Evolutionary conservation across 169 alveolate species (phyloP).

Genomic region (Plasmodium vivax): DNA sequence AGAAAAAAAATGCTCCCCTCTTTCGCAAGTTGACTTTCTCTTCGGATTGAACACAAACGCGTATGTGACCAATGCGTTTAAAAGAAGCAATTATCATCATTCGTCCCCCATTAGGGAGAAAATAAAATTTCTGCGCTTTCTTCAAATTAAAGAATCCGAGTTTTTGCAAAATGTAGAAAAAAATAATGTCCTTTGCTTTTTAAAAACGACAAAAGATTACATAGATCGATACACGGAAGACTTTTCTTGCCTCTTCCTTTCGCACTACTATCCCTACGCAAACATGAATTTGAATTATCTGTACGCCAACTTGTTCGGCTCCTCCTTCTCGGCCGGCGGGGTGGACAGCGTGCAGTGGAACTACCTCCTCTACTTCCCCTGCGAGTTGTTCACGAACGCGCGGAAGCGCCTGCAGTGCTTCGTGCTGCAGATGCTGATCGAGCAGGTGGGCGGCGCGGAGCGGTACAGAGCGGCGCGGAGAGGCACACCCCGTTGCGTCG

Average conservation of each 20-base stretch:
- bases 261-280: slow-evolving; percentile 37
- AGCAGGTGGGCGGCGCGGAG: slow-evolving; percentile 7
- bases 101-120: slow-evolving; percentile 1
- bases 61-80: slow-evolving; percentile 16
- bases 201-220: slow-evolving; percentile 33
- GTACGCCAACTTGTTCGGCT: slow-evolving; percentile 28
- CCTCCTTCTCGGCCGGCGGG: background rate
- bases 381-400: slow-evolving; percentile 47
- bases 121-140: slow-evolving; percentile 40
- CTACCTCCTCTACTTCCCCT: slow-evolving; percentile 36
- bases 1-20: slow-evolving; percentile 30
- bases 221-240: slow-evolving; percentile 53
- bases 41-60: background rate
- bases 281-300: slow-evolving; percentile 53
- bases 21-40: slow-evolving; percentile 13
- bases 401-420: slow-evolving; percentile 46
- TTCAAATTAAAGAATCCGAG: slow-evolving; percentile 37
- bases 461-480: too few species aligned
- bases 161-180: slow-evolving; percentile 42
- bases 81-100: background rate
- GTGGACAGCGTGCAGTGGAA: slow-evolving; percentile 31
- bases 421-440: slow-evolving; percentile 6
- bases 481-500: background rate
- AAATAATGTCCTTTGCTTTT: slow-evolving; percentile 17
- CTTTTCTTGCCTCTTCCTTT: slow-evolving; percentile 31